Evolutionary conservation across 1,284 basidiomycete genomes (phyloP).

Genomic region (Mycena sp.): DNA sequence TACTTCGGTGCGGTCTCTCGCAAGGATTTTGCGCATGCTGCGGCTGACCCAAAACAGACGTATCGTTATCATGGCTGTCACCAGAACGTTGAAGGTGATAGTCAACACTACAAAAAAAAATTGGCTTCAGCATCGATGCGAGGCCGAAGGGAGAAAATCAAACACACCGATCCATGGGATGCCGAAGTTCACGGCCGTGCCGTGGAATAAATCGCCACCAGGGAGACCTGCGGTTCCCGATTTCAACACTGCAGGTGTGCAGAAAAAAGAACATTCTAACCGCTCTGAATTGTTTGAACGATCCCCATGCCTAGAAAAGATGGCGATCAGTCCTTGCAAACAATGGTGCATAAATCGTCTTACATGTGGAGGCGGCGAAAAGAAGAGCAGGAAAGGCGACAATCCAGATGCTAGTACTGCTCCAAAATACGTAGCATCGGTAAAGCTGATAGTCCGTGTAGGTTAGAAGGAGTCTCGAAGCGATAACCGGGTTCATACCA

Average conservation of each 20-base stretch:
- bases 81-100: conserved; percentile 36
- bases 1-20: conserved; percentile 15
- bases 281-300: conserved; percentile 29
- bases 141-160: background rate
- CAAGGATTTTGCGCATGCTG: conserved; percentile 11
- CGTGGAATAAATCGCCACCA: conserved; percentile 29
- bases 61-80: conserved; percentile 35
- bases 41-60: conserved; percentile 32
- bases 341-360: background rate
- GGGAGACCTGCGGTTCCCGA: background rate
- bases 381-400: conserved; percentile 32
- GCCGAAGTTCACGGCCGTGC: conserved; percentile 31
- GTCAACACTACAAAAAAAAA: conserved; percentile 22
- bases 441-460: conserved; percentile 27
- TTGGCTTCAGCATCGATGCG: background rate
- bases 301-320: conserved; percentile 28
- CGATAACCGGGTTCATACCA: background rate
- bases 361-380: conserved; percentile 35
- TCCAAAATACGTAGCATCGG: conserved; percentile 38
- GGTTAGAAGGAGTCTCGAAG: background rate
- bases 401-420: conserved; percentile 14
- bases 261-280: conserved; percentile 16
- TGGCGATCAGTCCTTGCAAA: background rate
- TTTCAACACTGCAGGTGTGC: no score
- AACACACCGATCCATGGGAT: conserved; percentile 33